phyloP scores from a whole-genome alignment of 768 basidiomycete species.

The Multifurca ochricompacta region DNA sequence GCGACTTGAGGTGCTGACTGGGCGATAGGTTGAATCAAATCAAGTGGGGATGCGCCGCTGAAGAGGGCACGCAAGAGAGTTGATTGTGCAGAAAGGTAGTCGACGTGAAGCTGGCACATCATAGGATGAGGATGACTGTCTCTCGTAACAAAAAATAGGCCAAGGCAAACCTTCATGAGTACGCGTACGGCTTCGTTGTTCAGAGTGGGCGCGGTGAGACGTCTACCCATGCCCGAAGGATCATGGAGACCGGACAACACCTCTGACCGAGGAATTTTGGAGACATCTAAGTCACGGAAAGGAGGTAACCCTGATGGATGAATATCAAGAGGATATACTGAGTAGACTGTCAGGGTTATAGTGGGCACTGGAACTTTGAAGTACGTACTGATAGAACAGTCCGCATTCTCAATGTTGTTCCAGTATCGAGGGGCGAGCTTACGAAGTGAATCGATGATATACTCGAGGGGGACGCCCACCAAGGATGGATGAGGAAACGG shows the following conservation, averaged over 20 bases:
- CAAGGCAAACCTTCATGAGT: constrained; percentile 49
- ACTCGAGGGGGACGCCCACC: constrained; percentile 59
- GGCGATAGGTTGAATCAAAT: constrained; percentile 40
- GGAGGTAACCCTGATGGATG: not conserved
- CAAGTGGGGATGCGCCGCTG: constrained; percentile 54
- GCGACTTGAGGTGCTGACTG: constrained; percentile 13
- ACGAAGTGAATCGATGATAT: constrained; percentile 64
- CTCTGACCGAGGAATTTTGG: constrained; percentile 13
- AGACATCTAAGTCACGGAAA: not conserved
- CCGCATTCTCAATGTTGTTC: constrained; percentile 67
- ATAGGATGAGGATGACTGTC: constrained; percentile 8
- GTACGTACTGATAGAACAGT: constrained; percentile 64
- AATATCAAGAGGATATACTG: constrained; percentile 14
- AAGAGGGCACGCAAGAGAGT: constrained; percentile 63
- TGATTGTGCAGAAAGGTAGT: constrained; percentile 79
- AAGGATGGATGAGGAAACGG: constrained; percentile 60
- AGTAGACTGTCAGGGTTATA: not conserved
- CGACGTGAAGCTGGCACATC: constrained; percentile 57
- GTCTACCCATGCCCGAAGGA: constrained; percentile 37
- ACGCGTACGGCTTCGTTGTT: constrained; percentile 44
- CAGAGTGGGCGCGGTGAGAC: constrained; percentile 45
- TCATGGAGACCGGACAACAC: constrained; percentile 29
- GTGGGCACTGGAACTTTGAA: not conserved
- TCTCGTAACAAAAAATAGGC: not conserved
- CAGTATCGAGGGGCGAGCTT: constrained; percentile 60